A percentile compares a stretch with the other conserved stretches of the same genome.
phyloP scores from a whole-genome alignment of 768 basidiomycete species.

The Mycena vulgaris region DNA sequence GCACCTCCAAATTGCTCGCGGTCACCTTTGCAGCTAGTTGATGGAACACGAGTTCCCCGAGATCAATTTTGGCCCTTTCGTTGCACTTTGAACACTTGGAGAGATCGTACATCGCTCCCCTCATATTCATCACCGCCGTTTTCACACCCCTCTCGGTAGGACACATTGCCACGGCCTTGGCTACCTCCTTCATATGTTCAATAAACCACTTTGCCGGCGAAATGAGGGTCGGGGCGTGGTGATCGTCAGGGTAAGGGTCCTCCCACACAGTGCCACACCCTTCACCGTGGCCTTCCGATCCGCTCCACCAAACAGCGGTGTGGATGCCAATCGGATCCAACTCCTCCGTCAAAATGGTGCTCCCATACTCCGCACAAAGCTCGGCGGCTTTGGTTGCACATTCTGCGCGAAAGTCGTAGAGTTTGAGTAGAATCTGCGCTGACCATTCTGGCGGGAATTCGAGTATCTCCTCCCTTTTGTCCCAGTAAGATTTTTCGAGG shows the following conservation, averaged over 20 bases:
- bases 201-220: neutral
- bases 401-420: neutral
- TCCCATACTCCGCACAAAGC: neutral
- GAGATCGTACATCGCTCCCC: neutral
- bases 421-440: neutral
- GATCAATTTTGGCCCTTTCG: neutral
- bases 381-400: neutral
- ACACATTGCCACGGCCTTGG: neutral
- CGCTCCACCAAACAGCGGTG: neutral
- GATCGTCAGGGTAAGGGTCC: neutral
- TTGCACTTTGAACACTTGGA: neutral
- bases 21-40: neutral
- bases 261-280: neutral
- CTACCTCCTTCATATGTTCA: neutral
- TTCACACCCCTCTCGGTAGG: neutral
- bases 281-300: neutral
- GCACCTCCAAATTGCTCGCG: neutral
- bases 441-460: neutral
- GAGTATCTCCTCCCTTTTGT: neutral
- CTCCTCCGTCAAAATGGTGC: neutral
- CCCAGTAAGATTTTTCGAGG: neutral
- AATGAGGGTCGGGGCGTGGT: neutral
- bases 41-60: neutral
- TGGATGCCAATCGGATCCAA: neutral
- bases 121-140: neutral